Evolutionary conservation across 179 eudicot genomes (phyloP).

Genomic region (Corrigiola litoralis): DNA sequence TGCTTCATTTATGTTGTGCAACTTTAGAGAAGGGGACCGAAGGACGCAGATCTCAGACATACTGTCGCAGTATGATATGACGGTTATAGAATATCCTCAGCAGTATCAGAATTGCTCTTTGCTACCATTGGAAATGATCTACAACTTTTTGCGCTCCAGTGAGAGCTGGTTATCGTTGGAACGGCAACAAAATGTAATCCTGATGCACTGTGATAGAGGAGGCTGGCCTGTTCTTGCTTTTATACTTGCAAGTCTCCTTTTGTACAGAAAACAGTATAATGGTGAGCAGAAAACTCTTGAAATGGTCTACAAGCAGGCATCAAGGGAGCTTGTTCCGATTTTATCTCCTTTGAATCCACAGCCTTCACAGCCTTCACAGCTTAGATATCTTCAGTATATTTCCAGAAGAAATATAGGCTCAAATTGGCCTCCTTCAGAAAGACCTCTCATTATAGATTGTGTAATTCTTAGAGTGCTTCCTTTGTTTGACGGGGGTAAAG

Average conservation of each 20-base stretch:
- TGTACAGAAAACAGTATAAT: conserved; percentile 73
- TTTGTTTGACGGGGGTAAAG: conserved; percentile 61
- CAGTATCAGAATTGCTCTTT: conserved; percentile 85
- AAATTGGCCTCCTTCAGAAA: conserved; percentile 78
- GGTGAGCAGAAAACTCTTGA: conserved; percentile 93
- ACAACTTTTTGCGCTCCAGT: conserved; percentile 81
- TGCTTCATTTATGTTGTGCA: conserved; percentile 92
- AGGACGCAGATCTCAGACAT: conserved; percentile 74
- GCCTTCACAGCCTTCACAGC: conserved; percentile 86
- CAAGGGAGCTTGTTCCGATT: conserved; percentile 79
- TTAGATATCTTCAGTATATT: conserved; percentile 90
- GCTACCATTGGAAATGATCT: conserved; percentile 79
- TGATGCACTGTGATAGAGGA: conserved; percentile 95
- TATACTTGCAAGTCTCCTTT: conserved; percentile 92
- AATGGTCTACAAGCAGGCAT: conserved; percentile 95
- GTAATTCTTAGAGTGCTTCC: conserved; percentile 77
- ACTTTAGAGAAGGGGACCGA: conserved; percentile 79
- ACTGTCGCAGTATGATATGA: conserved; percentile 86
- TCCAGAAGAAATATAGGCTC: conserved; percentile 60
- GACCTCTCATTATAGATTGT: conserved; percentile 72
- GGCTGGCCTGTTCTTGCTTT: conserved; percentile 98
- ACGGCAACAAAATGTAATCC: conserved; percentile 80
- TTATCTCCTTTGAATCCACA: conserved; percentile 83
- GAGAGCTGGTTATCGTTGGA: conserved; percentile 87
- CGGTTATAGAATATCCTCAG: conserved; percentile 94